Conservation (phyloP, 257 asterid species). For the Verbascum thapsus region DNA sequence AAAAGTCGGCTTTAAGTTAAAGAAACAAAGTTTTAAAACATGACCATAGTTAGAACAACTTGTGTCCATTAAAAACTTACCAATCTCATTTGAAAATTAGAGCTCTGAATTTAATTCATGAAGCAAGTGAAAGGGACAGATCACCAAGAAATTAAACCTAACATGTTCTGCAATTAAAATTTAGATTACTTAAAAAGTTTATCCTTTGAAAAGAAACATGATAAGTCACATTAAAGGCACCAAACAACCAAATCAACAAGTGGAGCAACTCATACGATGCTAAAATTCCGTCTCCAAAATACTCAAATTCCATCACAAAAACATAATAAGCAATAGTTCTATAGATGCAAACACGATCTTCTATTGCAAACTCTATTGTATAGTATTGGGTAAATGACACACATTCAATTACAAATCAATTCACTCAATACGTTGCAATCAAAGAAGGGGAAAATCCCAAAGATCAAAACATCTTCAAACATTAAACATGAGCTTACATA, state of each 20-base stretch:
- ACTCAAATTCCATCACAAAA: no score
- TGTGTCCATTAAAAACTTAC: background rate
- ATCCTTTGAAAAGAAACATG: slow-evolving; percentile 20
- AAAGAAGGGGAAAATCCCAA: no score
- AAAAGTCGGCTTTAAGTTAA: background rate
- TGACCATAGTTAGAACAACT: background rate
- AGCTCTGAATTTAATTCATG: slow-evolving; percentile 16
- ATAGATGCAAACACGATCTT: no score
- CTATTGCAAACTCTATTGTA: no score
- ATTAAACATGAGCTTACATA: no score
- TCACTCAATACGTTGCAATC: no score
- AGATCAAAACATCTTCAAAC: no score
- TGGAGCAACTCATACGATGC: no score
- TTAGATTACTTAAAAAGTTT: slow-evolving; percentile 19
- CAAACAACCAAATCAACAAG: slow-evolving; percentile 25
- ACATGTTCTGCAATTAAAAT: slow-evolving; percentile 12
- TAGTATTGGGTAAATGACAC: no score
- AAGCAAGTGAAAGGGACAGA: slow-evolving; percentile 5
- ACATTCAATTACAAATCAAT: no score
- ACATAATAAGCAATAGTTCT: no score
- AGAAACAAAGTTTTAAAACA: background rate
- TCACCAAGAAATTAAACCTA: slow-evolving; percentile 16
- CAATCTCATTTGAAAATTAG: background rate
- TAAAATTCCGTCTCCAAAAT: no score
- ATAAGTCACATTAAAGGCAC: slow-evolving; percentile 13